Evolutionary conservation across 441 rosid genomes (phyloP).

Genomic region (Metrosideros polymorpha): DNA sequence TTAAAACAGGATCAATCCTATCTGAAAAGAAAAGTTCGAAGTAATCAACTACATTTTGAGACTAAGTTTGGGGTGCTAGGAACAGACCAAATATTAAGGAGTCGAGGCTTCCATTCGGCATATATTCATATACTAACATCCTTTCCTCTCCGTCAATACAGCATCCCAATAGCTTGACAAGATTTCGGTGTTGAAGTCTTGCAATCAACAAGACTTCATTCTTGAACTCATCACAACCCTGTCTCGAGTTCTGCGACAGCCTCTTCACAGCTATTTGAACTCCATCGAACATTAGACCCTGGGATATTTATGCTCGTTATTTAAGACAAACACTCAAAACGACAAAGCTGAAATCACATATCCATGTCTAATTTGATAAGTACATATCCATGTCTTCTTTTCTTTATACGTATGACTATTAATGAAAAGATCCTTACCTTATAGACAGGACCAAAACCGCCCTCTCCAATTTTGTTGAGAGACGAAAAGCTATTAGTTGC

Average conservation of each 20-base stretch:
- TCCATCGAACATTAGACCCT: not conserved
- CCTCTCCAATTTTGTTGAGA: not conserved
- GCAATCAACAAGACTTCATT: not conserved
- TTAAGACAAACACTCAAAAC: not conserved
- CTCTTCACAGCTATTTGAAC: not conserved
- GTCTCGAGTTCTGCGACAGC: not conserved
- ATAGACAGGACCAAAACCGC: not conserved
- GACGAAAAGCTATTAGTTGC: not conserved
- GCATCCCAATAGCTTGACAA: not conserved
- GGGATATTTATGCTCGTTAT: not conserved
- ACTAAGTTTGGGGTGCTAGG: not conserved
- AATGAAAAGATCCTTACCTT: not conserved
- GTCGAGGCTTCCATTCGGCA: not conserved
- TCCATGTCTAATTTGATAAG: not conserved
- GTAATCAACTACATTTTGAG: not conserved
- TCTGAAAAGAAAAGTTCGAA: not conserved
- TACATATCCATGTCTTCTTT: not conserved
- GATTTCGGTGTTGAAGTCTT: not conserved
- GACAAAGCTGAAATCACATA: not conserved
- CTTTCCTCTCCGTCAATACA: not conserved
- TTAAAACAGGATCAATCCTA: not conserved
- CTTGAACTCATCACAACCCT: not conserved
- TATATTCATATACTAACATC: not conserved
- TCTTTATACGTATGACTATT: not conserved
- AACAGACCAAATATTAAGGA: not conserved